Conservation (phyloP, 192 early-diverging fungal species). For the Linnemannia exigua region DNA sequence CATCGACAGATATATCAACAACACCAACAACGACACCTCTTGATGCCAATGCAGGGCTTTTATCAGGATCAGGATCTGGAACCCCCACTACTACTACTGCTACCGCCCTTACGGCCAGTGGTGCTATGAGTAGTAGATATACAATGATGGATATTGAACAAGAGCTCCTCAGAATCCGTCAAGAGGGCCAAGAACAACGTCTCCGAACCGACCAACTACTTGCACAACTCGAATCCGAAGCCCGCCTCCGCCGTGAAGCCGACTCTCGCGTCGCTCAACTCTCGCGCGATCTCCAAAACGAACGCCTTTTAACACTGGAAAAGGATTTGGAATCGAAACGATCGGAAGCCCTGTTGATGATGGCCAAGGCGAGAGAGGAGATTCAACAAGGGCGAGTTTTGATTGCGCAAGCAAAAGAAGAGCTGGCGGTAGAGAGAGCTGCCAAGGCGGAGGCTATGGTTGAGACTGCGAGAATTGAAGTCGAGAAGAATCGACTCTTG, state of each 20-base stretch:
- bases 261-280: constrained; percentile 12
- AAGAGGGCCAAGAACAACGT: constrained; percentile 17
- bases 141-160: not conserved
- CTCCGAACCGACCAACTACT: constrained; percentile 14
- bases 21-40: no score
- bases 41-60: no score
- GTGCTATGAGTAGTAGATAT: not conserved
- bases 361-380: constrained; percentile 31
- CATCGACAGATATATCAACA: no score
- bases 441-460: constrained; percentile 16
- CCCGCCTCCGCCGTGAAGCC: constrained; percentile 2
- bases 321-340: constrained; percentile 30
- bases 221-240: constrained; percentile 16
- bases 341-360: constrained; percentile 24
- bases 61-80: no score
- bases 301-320: not conserved
- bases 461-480: not conserved
- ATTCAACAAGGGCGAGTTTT: not conserved
- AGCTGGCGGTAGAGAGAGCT: not conserved
- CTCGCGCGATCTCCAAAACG: not conserved
- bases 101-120: not conserved
- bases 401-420: constrained; percentile 16
- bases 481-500: constrained; percentile 5
- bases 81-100: no score
- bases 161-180: constrained; percentile 1